These are phyloP conservation scores for Aureobasidium sp. DNA, from an alignment of 2,329 filamentous ascomycete species.

Conservation along the genomic window DNA sequence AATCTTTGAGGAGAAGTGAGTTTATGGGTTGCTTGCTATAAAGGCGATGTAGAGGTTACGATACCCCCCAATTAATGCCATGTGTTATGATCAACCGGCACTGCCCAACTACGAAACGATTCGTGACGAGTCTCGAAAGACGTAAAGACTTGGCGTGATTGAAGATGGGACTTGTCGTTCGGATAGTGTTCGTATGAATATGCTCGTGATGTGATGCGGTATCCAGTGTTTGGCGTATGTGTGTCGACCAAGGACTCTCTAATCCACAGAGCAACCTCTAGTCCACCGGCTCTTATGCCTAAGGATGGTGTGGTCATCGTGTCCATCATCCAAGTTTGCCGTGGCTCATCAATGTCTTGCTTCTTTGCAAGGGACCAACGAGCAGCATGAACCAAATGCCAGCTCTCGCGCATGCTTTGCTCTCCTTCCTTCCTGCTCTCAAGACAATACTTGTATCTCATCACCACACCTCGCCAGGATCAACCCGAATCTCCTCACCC, in stretches of 20 bases:
- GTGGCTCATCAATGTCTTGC: not conserved
- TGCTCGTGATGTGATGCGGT: not conserved
- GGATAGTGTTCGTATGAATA: not conserved
- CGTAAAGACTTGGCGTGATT: too few species aligned
- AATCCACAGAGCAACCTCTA: not conserved
- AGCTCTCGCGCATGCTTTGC: not conserved
- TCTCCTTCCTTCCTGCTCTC: too few species aligned
- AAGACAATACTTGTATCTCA: too few species aligned
- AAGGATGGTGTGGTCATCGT: too few species aligned
- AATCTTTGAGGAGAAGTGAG: not conserved
- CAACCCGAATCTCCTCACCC: constrained; percentile 69
- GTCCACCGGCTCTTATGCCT: not conserved
- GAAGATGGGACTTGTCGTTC: not conserved
- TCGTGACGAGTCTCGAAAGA: too few species aligned
- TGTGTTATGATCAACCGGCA: too few species aligned
- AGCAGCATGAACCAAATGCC: not conserved
- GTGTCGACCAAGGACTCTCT: too few species aligned
- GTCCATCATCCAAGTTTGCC: not conserved
- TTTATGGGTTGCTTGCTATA: not conserved
- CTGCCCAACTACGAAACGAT: too few species aligned
- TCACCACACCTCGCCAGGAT: constrained; percentile 78
- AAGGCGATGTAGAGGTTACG: not conserved
- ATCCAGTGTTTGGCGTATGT: too few species aligned
- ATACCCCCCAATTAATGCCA: not conserved
- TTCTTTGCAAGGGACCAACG: not conserved